Evolutionary conservation across 257 asterid species (phyloP), one percentile per base, ranked within the genome.

Genomic region (Echium plantagineum): DNA sequence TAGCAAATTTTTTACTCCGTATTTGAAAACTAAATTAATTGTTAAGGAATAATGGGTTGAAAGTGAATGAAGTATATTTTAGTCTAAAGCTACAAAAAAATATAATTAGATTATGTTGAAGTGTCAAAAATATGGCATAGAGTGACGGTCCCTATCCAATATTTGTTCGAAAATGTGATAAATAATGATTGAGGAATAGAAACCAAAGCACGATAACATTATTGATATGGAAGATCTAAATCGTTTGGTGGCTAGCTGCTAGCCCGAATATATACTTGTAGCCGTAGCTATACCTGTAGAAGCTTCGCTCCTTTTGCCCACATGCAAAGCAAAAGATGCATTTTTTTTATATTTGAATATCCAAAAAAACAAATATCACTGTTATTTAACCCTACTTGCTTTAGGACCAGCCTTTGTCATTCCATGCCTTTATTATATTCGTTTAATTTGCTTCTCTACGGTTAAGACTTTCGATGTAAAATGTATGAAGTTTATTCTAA

Each of bases 181-280:
- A 60, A 58, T 55, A 69, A 68, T 74, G 80, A 74, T 74, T 74
- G 80, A 71, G 57, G 83, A 77, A 71, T 77, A 73, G 62, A 75
- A 66, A 63, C 81, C 79, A 53, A 19, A 28, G 57, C 52, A 64
- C 59, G 52, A 67, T 54, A 71, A 65, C 28, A 22, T 56, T n/a
- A n/a, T n/a, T 73, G 77, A 64, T 58, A 66, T 63, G 77, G 67
- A 67, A 69, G 66, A 56, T 63, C 52, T 53, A 65, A 64, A 66
- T 69, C 68, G 22, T 52, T 57, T 48, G 17, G 53, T 48, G 58
- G 15, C 21, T 62, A 61, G 8, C 16, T 2, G 20, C n/a, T n/a
- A n/a, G n/a, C n/a, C n/a, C n/a, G 58, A 70, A 70, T 70, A 72
- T 78, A 69, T 59, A 72, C 67, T 62, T 63, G 28, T 65, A 47